These are phyloP conservation scores for Chrysochromulina tobinii DNA, from an alignment of 78 protist genomes.

Conservation along the genomic window DNA sequence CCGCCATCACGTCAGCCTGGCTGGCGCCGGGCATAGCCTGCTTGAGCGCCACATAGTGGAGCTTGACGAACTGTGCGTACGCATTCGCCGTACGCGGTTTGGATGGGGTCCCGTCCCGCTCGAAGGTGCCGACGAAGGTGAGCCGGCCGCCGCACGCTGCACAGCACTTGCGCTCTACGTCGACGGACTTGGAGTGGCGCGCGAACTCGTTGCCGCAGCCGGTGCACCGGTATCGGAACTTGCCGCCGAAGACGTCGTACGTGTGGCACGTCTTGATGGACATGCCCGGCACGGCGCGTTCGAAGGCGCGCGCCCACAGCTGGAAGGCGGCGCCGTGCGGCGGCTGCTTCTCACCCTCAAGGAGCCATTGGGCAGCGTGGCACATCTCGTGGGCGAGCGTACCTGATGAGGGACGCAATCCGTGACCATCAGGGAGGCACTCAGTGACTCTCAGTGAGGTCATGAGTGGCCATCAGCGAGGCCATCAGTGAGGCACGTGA, in stretches of 20 bases:
- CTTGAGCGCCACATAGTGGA: background rate
- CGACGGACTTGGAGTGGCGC: slow-evolving; percentile 25
- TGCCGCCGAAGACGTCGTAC: slow-evolving; percentile 10
- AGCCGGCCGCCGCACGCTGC: background rate
- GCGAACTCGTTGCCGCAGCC: background rate
- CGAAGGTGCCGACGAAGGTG: background rate
- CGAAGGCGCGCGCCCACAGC: background rate
- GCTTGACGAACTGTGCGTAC: background rate
- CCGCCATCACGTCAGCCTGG: background rate
- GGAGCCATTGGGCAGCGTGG: slow-evolving; percentile 19
- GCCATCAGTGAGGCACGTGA: too few species aligned
- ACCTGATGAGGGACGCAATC: too few species aligned
- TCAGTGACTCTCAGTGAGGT: too few species aligned
- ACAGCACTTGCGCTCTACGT: background rate
- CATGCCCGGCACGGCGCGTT: background rate
- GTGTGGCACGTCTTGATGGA: background rate
- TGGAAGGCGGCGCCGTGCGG: slow-evolving; percentile 25
- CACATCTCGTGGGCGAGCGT: slow-evolving; percentile 39
- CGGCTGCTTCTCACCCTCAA: background rate
- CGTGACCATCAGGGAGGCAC: too few species aligned
- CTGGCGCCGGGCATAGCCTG: background rate
- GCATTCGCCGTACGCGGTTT: background rate
- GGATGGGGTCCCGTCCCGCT: background rate
- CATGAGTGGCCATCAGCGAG: too few species aligned
- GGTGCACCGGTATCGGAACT: background rate